Evolutionary conservation across 2,329 filamentous ascomycete species (phyloP).

Genomic region (Sporothrix luriei): DNA sequence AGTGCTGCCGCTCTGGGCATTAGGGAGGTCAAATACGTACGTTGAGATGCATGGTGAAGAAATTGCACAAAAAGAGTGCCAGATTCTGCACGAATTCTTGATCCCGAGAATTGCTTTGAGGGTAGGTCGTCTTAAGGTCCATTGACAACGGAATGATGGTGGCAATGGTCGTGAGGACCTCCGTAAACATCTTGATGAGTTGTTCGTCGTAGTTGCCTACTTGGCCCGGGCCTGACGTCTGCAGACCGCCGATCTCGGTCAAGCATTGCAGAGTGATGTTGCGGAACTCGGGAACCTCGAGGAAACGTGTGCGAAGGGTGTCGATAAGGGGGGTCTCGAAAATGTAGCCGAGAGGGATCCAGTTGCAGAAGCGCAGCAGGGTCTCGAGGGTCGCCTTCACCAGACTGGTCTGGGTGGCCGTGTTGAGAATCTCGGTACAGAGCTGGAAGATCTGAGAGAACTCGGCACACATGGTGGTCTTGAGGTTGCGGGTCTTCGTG

Average conservation of each 20-base stretch:
- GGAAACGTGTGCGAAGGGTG: constrained; percentile 86
- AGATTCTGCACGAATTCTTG: constrained; percentile 98
- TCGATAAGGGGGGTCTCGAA: constrained; percentile 98
- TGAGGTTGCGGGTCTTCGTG: constrained; percentile 90
- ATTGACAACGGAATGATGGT: constrained; percentile 89
- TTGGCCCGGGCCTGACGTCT: constrained; percentile 71
- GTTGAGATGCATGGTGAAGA: constrained; percentile 89
- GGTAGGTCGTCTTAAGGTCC: constrained; percentile 89
- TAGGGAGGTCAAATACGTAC: constrained; percentile 50
- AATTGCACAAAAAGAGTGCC: constrained; percentile 93
- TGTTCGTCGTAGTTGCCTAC: constrained; percentile 86
- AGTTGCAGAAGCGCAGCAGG: constrained; percentile 93
- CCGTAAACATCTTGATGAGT: constrained; percentile 97
- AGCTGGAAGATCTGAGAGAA: constrained; percentile 98
- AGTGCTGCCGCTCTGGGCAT: background rate
- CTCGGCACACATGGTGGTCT: constrained; percentile 98
- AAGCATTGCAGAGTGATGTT: constrained; percentile 96
- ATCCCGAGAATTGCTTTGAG: constrained; percentile 85
- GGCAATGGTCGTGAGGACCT: constrained; percentile 88
- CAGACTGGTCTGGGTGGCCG: constrained; percentile 79
- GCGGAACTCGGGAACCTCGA: constrained; percentile 91
- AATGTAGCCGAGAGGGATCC: constrained; percentile 97
- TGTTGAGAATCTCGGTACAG: constrained; percentile 91
- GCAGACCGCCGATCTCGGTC: constrained; percentile 93
- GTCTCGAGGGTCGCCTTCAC: constrained; percentile 98